Conservation (phyloP, 176 grass and related monocot species). For the Chloris gayana region DNA sequence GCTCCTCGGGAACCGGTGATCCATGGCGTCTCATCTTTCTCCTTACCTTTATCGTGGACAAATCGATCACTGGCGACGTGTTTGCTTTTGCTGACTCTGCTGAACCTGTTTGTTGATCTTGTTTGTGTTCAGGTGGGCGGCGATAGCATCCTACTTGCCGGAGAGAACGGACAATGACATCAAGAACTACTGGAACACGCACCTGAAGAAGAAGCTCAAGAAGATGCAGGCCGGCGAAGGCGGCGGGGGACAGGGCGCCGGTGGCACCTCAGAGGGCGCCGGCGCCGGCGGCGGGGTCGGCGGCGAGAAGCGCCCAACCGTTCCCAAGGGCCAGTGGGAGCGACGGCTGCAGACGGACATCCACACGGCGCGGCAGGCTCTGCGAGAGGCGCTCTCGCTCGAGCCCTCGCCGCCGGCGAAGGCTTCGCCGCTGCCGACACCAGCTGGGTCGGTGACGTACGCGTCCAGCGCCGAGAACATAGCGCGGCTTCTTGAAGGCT, state of each 20-base stretch:
- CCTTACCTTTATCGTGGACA: background rate
- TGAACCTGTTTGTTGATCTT: slow-evolving; percentile 19
- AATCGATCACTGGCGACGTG: background rate
- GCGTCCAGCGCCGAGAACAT: slow-evolving; percentile 94
- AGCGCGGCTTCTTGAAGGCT: slow-evolving; percentile 75
- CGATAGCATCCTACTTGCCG: slow-evolving; percentile 93
- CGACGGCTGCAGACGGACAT: slow-evolving; percentile 90
- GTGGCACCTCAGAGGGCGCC: background rate
- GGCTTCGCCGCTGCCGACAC: background rate
- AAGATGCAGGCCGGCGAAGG: slow-evolving; percentile 50
- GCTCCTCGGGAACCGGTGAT: slow-evolving; percentile 88
- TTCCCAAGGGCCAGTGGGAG: slow-evolving; percentile 92
- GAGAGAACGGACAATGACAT: slow-evolving; percentile 98
- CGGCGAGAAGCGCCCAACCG: slow-evolving; percentile 3
- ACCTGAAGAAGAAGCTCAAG: slow-evolving; percentile 94
- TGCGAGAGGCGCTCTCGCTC: slow-evolving; percentile 76
- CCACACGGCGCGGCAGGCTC: slow-evolving; percentile 83
- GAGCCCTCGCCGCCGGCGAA: slow-evolving; percentile 33
- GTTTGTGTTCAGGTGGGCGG: slow-evolving; percentile 67
- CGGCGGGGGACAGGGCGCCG: background rate
- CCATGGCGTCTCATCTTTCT: background rate
- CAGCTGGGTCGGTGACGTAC: slow-evolving; percentile 50
- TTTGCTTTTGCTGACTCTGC: background rate
- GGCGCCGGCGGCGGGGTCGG: background rate
- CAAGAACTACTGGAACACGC: slow-evolving; percentile 99